phyloP scores from a whole-genome alignment of 768 basidiomycete genomes.

The Tubosaeta sp. region DNA sequence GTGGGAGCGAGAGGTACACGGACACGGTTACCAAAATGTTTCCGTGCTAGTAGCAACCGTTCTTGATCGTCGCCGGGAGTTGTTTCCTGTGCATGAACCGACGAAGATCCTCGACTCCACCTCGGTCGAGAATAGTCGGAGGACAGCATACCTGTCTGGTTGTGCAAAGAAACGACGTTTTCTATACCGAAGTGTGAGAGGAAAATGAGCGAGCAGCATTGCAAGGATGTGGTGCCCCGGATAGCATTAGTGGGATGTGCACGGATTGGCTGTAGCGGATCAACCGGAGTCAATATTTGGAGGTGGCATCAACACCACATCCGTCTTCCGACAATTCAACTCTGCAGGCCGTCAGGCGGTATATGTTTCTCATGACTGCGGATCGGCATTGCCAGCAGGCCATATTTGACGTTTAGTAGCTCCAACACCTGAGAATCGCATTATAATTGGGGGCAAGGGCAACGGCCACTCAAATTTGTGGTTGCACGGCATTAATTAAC shows the following conservation, averaged over 20 bases:
- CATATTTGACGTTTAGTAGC: conserved; percentile 5
- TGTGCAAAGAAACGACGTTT: conserved; percentile 10
- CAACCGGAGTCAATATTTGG: conserved; percentile 18
- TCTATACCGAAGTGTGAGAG: conserved; percentile 21
- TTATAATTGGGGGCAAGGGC: conserved; percentile 9
- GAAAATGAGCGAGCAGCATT: conserved; percentile 10
- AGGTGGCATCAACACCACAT: conserved; percentile 7
- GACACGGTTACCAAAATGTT: conserved; percentile 27
- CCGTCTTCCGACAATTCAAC: not conserved
- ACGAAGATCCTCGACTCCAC: conserved; percentile 25
- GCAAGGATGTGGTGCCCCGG: conserved; percentile 5
- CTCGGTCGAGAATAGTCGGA: conserved; percentile 9
- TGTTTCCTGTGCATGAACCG: conserved; percentile 31
- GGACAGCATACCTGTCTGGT: conserved; percentile 9
- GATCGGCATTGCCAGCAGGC: conserved; percentile 15
- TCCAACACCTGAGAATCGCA: conserved; percentile 19
- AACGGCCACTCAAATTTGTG: conserved; percentile 20
- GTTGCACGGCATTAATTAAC: conserved; percentile 28
- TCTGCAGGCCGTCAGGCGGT: conserved; percentile 1
- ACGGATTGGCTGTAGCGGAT: conserved; percentile 28
- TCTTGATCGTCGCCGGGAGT: conserved; percentile 31
- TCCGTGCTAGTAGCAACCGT: conserved; percentile 26
- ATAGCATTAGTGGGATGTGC: conserved; percentile 6
- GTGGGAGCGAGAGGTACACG: conserved; percentile 17
- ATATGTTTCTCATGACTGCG: conserved; percentile 14